A percentile compares a stretch with the other conserved stretches of the same genome.
Evolutionary conservation across 2,329 filamentous ascomycete genomes (phyloP).

Genomic region (Botrytis hyacinthi): DNA sequence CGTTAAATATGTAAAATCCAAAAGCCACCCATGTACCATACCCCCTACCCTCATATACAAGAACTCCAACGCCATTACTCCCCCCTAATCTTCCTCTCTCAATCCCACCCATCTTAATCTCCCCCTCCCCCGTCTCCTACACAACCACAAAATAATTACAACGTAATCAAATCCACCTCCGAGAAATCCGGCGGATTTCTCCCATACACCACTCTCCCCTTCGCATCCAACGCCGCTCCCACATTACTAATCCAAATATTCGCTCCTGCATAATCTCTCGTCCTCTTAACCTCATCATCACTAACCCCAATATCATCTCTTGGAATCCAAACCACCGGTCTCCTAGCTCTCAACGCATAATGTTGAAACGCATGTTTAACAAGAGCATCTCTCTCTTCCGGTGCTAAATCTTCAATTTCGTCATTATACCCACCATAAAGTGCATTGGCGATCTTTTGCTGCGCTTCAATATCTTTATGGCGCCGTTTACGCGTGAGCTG

Average conservation of each 20-base stretch:
- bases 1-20: neutral
- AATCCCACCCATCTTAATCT: neutral
- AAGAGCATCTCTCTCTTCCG: constrained; percentile 81
- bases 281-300: constrained; percentile 84
- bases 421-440: constrained; percentile 86
- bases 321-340: constrained; percentile 92
- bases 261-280: constrained; percentile 55
- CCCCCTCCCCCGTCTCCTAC: no score
- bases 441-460: constrained; percentile 70
- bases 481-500: constrained; percentile 43
- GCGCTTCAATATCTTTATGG: constrained; percentile 66
- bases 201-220: constrained; percentile 78
- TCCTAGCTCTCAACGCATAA: constrained; percentile 75
- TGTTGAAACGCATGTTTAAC: constrained; percentile 90
- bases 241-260: constrained; percentile 92
- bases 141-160: constrained; percentile 47
- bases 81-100: neutral
- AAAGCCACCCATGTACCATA: neutral
- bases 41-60: no score
- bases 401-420: constrained; percentile 90
- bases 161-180: constrained; percentile 79
- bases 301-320: constrained; percentile 85
- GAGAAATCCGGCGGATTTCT: constrained; percentile 86
- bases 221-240: constrained; percentile 82
- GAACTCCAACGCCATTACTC: neutral